phyloP scores from a whole-genome alignment of 176 grass and related monocot genomes.

The Luzula sylvatica region DNA sequence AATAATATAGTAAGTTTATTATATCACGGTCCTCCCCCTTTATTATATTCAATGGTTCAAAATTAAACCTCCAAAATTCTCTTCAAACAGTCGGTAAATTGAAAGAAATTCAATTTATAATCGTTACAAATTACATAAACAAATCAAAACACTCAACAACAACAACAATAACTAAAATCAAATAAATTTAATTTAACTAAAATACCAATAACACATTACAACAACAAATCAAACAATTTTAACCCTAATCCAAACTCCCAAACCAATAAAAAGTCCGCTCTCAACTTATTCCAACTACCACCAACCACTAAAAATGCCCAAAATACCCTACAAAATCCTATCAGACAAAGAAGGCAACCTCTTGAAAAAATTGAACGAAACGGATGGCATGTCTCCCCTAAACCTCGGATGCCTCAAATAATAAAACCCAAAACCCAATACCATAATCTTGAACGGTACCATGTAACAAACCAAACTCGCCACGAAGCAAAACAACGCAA shows the following conservation, averaged over 20 bases:
- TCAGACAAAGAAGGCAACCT: conserved; percentile 76
- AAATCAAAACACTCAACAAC: too few relatives aligned
- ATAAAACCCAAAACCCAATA: conserved; percentile 64
- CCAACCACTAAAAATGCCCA: not conserved
- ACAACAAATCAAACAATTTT: conserved; percentile 1
- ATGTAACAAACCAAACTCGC: conserved; percentile 58
- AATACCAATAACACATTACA: not conserved
- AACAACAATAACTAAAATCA: too few relatives aligned
- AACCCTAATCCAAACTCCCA: conserved; percentile 4
- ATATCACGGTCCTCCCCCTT: too few relatives aligned
- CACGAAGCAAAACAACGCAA: conserved; percentile 44
- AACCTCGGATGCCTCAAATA: conserved; percentile 85
- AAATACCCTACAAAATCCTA: conserved; percentile 42
- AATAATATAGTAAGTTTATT: not conserved
- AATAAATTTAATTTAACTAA: conserved; percentile 1
- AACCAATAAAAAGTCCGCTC: not conserved
- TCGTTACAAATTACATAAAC: too few relatives aligned
- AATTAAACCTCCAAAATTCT: too few relatives aligned
- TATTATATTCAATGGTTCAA: too few relatives aligned
- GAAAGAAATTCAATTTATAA: too few relatives aligned
- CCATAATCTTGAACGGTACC: conserved; percentile 62
- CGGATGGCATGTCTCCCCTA: conserved; percentile 85
- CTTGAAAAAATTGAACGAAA: conserved; percentile 90
- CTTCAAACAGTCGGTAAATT: too few relatives aligned
- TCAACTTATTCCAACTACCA: too few relatives aligned